Evolutionary conservation across 345 rosid genomes (phyloP).

Genomic region (Brassica rapa): DNA sequence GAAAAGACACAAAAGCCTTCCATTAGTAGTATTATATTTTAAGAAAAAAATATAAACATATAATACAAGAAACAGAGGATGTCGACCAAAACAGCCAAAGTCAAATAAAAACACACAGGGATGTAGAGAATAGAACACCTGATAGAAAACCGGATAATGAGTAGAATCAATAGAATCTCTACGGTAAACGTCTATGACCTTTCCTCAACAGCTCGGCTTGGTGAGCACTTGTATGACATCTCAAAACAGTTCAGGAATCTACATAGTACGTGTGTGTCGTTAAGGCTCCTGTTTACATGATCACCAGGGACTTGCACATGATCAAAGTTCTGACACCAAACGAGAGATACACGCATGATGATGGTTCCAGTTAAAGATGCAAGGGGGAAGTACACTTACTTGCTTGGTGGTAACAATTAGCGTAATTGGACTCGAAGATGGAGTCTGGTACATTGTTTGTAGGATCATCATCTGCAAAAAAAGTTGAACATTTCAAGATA

Average conservation of each 20-base stretch:
- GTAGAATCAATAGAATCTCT: conserved; percentile 97
- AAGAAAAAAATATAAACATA: neutral
- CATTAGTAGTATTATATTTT: conserved; percentile 35
- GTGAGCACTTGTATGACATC: conserved; percentile 99
- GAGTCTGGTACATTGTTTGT: conserved; percentile 92
- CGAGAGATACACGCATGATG: neutral
- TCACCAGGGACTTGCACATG: conserved; percentile 96
- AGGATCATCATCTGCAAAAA: conserved; percentile 73
- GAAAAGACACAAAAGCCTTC: conserved; percentile 91
- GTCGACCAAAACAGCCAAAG: neutral
- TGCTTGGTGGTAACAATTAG: conserved; percentile 75
- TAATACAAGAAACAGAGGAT: neutral
- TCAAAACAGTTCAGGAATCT: conserved; percentile 84
- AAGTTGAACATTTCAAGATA: neutral
- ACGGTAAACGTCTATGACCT: conserved; percentile 67
- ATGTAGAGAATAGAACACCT: conserved; percentile 47
- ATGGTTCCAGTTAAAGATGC: neutral
- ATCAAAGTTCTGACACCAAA: conserved; percentile 77
- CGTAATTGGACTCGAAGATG: conserved; percentile 71
- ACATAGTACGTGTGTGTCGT: conserved; percentile 80
- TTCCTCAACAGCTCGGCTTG: conserved; percentile 88
- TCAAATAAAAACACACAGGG: too few species aligned
- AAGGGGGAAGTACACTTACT: conserved; percentile 45
- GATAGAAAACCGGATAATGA: conserved; percentile 97
- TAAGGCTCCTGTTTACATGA: conserved; percentile 91